Base-by-base conservation (phyloP, 2,329 filamentous ascomycete species). In the Lasiodiplodia hormozganensis region DNA sequence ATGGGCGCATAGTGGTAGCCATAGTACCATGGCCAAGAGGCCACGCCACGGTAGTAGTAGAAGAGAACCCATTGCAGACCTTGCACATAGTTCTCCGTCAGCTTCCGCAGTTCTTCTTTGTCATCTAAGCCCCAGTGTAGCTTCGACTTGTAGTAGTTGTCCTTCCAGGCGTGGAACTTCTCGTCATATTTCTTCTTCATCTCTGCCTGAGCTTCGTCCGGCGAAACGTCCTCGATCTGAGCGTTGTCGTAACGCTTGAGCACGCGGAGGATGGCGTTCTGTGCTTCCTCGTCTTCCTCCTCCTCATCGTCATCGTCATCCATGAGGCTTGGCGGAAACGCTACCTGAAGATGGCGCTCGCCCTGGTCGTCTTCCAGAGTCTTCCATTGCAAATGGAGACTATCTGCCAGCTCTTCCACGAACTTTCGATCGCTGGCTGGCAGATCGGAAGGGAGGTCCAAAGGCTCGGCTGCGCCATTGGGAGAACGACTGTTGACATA, bases 21-120 rank as follows among this genome's bases (percentile, higher is more conserved):
- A 80, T 97, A 99, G 82, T 92, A 99, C 96, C 96, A 99, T 16
- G 96, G 94, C 96, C 96, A 99, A 14, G 95, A 98, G 18, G 93
- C 96, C 70, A 99, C 96, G 70, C 96, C 96, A 66, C 91, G 90
- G 82, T 99, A 99, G 81, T 99, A 99, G 83, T 99, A 99, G 80
- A 91, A 97, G 62, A 99, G 84, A 53, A 99, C 96, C 96, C 96
- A 99, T 79, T 99, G 96, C 70, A 99, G 83, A 70, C 96, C 96
- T 81, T 99, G 93, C 7, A 99, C 94, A 75, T 99, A 99, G 81
- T 98, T 99, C 80, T 98, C 94, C 31, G 93, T 91, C 70, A 99
- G 85, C 71, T 91, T 90, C 66, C 85, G 90, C 76, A 98, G 85
- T 79, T 97, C 93, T 51, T 89, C 89, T 72, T 95, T 90, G 74